Evolutionary conservation across 192 early-diverging fungal species (phyloP).

Genomic region (Chytriomyces confervae): DNA sequence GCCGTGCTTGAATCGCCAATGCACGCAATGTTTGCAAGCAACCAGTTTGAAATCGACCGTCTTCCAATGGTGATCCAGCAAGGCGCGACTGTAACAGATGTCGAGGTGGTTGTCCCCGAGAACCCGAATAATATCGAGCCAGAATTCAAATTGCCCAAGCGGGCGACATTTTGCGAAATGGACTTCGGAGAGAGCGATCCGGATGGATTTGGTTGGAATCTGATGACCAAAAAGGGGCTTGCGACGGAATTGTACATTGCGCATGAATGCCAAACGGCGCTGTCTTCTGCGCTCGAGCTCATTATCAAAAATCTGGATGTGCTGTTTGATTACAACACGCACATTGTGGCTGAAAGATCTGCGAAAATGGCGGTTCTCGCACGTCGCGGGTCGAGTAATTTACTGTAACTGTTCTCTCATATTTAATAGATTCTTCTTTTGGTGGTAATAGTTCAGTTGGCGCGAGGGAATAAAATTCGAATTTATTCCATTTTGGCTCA

Average conservation of each 20-base stretch:
- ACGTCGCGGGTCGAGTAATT: not conserved
- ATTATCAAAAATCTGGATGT: slow-evolving; percentile 27
- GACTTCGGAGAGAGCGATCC: slow-evolving; percentile 32
- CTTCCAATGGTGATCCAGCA: slow-evolving; percentile 5
- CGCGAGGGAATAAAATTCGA: not conserved
- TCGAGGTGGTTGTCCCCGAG: slow-evolving; percentile 5
- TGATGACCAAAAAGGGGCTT: slow-evolving; percentile 21
- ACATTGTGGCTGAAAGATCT: not conserved
- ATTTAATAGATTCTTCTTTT: not conserved
- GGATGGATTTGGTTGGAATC: slow-evolving; percentile 39
- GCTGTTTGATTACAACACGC: slow-evolving; percentile 32
- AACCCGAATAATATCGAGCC: not conserved
- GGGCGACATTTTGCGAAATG: not conserved
- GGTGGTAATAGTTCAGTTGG: not conserved
- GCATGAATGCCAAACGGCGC: slow-evolving; percentile 16
- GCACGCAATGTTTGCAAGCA: slow-evolving; percentile 10
- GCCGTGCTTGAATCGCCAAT: slow-evolving; percentile 21
- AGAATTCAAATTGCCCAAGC: not conserved
- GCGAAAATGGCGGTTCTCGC: not conserved
- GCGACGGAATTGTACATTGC: slow-evolving; percentile 20
- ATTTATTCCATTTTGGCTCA: not conserved
- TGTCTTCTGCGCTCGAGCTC: slow-evolving; percentile 24
- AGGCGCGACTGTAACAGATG: not conserved
- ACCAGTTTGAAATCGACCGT: slow-evolving; percentile 14
- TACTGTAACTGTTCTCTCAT: not conserved